phyloP scores from a whole-genome alignment of 83 land plant species.

The Diphasiastrum complanatum region DNA sequence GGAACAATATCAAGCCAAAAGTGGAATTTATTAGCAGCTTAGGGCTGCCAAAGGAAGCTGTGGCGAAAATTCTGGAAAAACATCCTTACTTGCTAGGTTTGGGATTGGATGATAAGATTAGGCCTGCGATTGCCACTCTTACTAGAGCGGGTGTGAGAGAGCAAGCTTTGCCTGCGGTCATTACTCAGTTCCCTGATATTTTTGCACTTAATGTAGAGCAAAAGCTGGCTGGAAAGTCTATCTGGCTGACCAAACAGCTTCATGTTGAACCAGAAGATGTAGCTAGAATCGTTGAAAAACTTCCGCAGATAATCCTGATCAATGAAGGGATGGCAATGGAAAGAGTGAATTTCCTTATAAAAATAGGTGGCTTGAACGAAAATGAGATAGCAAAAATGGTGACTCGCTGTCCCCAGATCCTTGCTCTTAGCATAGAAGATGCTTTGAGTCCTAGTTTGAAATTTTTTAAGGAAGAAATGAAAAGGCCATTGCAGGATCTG shows the following conservation, averaged over 20 bases:
- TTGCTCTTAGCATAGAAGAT: slow-evolving; percentile 56
- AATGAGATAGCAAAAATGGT: slow-evolving; percentile 67
- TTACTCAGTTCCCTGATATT: slow-evolving; percentile 71
- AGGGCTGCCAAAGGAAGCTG: slow-evolving; percentile 54
- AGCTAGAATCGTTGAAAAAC: slow-evolving; percentile 56
- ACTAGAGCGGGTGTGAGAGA: slow-evolving; percentile 44
- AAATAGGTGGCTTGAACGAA: slow-evolving; percentile 46
- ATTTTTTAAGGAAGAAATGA: slow-evolving; percentile 53
- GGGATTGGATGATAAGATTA: slow-evolving; percentile 48
- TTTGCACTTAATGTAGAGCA: slow-evolving; percentile 54
- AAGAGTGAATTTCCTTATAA: slow-evolving; percentile 53
- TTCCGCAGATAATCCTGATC: slow-evolving; percentile 71
- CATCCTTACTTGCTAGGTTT: slow-evolving; percentile 71
- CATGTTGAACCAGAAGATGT: slow-evolving; percentile 41
- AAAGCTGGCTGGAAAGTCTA: slow-evolving; percentile 42
- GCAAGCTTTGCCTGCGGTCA: slow-evolving; percentile 40
- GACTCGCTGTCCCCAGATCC: slow-evolving; percentile 63
- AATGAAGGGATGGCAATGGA: slow-evolving; percentile 33
- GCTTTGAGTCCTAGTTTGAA: slow-evolving; percentile 54
- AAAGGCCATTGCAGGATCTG: slow-evolving; percentile 50
- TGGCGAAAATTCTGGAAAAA: slow-evolving; percentile 73
- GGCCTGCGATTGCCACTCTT: slow-evolving; percentile 46
- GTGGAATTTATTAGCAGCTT: slow-evolving; percentile 60
- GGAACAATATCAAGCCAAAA: slow-evolving; percentile 67
- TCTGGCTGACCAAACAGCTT: slow-evolving; percentile 39